Percentiles rank a stretch among this genome's conserved stretches.
Conservation (phyloP, 371 early-diverging fungal species). For the Massospora cicadina region DNA sequence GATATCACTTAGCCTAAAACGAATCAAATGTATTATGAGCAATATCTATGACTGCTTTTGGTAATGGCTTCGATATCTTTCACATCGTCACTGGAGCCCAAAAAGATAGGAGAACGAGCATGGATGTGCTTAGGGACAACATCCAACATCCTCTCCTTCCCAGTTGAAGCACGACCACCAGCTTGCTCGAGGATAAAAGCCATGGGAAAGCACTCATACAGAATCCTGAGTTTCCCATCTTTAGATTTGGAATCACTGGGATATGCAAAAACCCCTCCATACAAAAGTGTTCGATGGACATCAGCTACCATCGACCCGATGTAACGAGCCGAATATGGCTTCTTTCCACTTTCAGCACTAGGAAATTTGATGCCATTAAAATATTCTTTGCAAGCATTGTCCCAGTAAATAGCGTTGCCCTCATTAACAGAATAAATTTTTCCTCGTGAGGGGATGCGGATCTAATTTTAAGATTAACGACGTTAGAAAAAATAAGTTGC, state of each 20-base stretch:
- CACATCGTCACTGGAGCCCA: constrained; percentile 85
- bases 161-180: constrained; percentile 84
- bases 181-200: constrained; percentile 85
- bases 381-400: constrained; percentile 73
- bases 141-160: constrained; percentile 64
- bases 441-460: constrained; percentile 57
- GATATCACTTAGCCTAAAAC: no score
- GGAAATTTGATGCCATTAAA: constrained; percentile 68
- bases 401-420: constrained; percentile 88
- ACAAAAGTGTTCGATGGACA: constrained; percentile 92
- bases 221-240: constrained; percentile 83
- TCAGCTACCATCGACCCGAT: constrained; percentile 98
- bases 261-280: constrained; percentile 79
- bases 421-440: constrained; percentile 98
- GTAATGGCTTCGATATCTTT: constrained; percentile 47
- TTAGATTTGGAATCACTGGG: constrained; percentile 74
- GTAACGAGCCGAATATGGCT: constrained; percentile 90
- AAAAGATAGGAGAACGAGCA: constrained; percentile 78
- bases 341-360: constrained; percentile 38
- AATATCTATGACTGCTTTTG: constrained; percentile 11
- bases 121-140: constrained; percentile 76
- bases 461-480: constrained; percentile 20
- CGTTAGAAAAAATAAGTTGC: neutral
- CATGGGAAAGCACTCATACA: constrained; percentile 98
- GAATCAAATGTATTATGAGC: no score